These are phyloP conservation scores for Lachnellula hyalina DNA, from an alignment of 2,329 filamentous ascomycete species.

Conservation along the genomic window DNA sequence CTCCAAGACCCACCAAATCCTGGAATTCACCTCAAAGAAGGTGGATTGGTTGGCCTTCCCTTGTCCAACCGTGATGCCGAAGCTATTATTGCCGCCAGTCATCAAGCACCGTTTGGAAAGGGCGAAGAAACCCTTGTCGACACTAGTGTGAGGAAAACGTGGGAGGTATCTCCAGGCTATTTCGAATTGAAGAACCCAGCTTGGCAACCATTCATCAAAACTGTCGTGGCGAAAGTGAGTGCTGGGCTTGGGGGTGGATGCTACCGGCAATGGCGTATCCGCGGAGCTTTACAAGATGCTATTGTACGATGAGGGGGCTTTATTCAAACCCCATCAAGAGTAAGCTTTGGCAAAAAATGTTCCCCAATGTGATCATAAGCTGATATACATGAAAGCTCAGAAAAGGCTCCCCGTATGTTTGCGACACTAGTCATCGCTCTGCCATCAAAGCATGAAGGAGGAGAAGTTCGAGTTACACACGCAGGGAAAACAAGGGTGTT, in stretches of 20 bases:
- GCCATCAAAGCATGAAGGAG: constrained; percentile 43
- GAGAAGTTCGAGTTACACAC: constrained; percentile 40
- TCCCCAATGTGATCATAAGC: not conserved
- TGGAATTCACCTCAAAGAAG: constrained; percentile 18
- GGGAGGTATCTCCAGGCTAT: constrained; percentile 37
- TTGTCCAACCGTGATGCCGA: constrained; percentile 22
- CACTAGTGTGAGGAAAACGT: constrained; percentile 37
- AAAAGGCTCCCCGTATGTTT: constrained; percentile 44
- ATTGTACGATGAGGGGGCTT: constrained; percentile 45
- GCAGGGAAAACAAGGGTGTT: constrained; percentile 27
- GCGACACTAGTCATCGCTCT: constrained; percentile 47
- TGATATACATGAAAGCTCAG: constrained; percentile 25
- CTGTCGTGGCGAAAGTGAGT: constrained; percentile 24
- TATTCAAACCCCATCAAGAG: constrained; percentile 44
- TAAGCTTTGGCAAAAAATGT: not conserved
- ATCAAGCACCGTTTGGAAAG: constrained; percentile 35
- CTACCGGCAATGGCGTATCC: constrained; percentile 17
- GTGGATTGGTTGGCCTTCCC: constrained; percentile 23
- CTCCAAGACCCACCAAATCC: constrained; percentile 15
- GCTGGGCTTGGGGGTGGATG: constrained; percentile 33
- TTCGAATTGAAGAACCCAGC: constrained; percentile 35
- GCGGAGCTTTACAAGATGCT: constrained; percentile 43
- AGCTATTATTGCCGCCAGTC: constrained; percentile 14
- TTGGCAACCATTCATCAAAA: constrained; percentile 31
- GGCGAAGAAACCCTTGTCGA: constrained; percentile 38